Conservation (phyloP, 73 alveolate genomes). For the Paramecium tetraurelia region DNA sequence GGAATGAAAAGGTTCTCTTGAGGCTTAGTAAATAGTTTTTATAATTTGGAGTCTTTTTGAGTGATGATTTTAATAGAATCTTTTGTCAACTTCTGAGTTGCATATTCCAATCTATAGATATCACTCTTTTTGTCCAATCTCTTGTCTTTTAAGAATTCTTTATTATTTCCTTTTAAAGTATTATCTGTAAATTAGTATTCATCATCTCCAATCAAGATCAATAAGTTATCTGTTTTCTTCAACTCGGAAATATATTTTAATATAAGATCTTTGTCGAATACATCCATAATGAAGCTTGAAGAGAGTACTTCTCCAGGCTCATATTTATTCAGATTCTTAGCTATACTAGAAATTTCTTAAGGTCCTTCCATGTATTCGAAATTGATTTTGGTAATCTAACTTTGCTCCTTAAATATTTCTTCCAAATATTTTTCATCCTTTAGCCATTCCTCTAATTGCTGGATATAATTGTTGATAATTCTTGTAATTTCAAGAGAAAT, state of each 20-base stretch:
- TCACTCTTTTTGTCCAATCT: slow-evolving; percentile 5
- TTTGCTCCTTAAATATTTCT: neutral
- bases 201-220: neutral
- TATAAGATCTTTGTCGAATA: neutral
- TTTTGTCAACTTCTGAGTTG: neutral
- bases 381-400: neutral
- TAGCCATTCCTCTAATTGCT: neutral
- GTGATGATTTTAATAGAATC: neutral
- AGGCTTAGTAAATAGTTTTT: neutral
- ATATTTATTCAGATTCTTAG: neutral
- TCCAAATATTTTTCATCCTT: neutral
- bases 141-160: neutral
- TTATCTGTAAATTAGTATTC: neutral
- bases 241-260: neutral
- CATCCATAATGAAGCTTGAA: neutral
- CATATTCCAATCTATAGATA: neutral
- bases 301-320: neutral
- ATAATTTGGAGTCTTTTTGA: neutral
- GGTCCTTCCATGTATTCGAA: neutral
- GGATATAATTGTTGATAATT: neutral
- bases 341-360: neutral
- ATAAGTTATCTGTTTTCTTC: neutral
- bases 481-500: neutral
- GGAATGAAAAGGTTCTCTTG: neutral
- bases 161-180: neutral